These are phyloP conservation scores for Amorphotheca resinae DNA, from an alignment of 495 filamentous ascomycete genomes.

Conservation along the genomic window DNA sequence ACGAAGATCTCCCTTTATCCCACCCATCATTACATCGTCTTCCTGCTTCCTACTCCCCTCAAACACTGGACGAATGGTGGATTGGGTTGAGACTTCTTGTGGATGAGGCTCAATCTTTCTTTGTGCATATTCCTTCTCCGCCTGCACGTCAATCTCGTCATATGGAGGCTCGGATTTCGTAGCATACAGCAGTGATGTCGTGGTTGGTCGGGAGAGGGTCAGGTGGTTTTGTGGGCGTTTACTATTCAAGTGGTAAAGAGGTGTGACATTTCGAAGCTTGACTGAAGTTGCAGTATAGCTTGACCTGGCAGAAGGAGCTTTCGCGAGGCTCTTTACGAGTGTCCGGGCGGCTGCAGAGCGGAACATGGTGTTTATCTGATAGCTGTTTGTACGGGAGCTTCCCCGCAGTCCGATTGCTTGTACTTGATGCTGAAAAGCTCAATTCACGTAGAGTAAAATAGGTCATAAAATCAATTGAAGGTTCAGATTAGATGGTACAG, in stretches of 20 bases:
- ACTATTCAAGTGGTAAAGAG: constrained; percentile 9
- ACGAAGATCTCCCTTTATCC: constrained; percentile 58
- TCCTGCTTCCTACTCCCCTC: constrained; percentile 23
- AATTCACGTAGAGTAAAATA: no score
- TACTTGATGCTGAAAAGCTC: no score
- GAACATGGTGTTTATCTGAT: constrained; percentile 23
- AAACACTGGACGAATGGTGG: constrained; percentile 42
- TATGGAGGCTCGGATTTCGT: constrained; percentile 13
- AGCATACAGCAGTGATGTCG: constrained; percentile 20
- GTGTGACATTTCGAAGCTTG: constrained; percentile 7
- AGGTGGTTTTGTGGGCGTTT: constrained; percentile 11
- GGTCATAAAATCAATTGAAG: no score
- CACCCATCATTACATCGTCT: constrained; percentile 47
- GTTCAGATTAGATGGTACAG: no score
- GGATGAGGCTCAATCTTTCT: constrained; percentile 43
- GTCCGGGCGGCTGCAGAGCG: constrained; percentile 25
- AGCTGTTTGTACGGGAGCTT: constrained; percentile 11
- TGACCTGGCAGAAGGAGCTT: constrained; percentile 13
- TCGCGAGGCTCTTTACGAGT: constrained; percentile 20
- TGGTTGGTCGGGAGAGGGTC: constrained; percentile 7
- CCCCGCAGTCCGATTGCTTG: constrained; percentile 13
- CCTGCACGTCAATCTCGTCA: constrained; percentile 36
- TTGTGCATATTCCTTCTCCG: constrained; percentile 36
- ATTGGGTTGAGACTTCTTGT: constrained; percentile 43
- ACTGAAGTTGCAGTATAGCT: constrained; percentile 18